Evolutionary conservation across 2,329 filamentous ascomycete genomes (phyloP), one percentile per base, ranked within the genome.

Genomic region (Paraphoma sp.): DNA sequence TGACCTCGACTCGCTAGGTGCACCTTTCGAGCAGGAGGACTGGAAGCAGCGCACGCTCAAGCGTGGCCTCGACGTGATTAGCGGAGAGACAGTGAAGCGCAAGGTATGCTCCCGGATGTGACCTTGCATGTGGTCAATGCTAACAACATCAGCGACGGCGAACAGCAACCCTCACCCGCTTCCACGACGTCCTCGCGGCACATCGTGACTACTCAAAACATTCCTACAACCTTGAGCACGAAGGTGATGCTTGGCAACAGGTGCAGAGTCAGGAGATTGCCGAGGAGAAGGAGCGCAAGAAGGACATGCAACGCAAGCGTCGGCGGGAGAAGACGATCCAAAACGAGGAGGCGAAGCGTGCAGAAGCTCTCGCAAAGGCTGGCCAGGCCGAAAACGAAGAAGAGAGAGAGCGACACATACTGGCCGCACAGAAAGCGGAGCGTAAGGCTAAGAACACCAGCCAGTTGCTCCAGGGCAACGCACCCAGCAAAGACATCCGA

Each of bases 251-350:
- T 1, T 85, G 94, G 57, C 86, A 90, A 51, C 90, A 97, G 68
- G 94, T 98, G 2, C 91, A 95, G 64, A 90, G 93, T 59, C 92
- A 92, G 64, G 94, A 97, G 75, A 84, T 97, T 7, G 90, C 90
- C 58, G 93, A 94, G 59, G 95, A 99, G 78, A 99, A 99, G 80
- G 95, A 99, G 79, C 92, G 95, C 63, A 99, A 99, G 82, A 99
- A 99, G 81, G 95, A 99, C 73, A 98, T 99, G 92, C 95, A 99
- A 76, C 90, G 95, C 62, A 99, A 98, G 81, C 87, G 95, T 57
- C 89, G 95, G 43, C 90, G 95, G 16, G 94, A 98, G 76, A 97
- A 97, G 83, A 93, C 93, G 4, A 90, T 96, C 57, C 94, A 93
- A 6, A 90, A 96, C 68, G 94, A 97, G 68, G 83, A 83, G 73